These are phyloP conservation scores for Fusarium sp. DNA, from an alignment of 2,329 filamentous ascomycete species.

Conservation along the genomic window DNA sequence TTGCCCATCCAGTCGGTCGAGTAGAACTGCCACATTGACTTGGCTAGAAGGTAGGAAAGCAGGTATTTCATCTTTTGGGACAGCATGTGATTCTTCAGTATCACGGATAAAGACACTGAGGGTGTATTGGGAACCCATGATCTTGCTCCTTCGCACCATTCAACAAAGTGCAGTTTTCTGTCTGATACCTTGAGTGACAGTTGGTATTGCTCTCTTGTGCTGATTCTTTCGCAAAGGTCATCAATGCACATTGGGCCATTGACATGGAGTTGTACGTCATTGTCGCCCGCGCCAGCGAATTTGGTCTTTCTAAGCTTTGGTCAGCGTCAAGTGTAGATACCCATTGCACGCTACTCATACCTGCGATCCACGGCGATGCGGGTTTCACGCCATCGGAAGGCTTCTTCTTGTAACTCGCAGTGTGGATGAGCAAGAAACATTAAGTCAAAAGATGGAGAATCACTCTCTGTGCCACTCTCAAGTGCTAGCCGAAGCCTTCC, in stretches of 20 bases:
- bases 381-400: neutral
- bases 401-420: neutral
- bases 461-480: neutral
- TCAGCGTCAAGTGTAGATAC: neutral
- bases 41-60: neutral
- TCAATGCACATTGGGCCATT: too few species aligned
- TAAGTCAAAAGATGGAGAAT: neutral
- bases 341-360: neutral
- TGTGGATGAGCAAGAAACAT: neutral
- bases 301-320: too few species aligned
- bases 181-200: neutral
- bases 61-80: neutral
- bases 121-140: neutral
- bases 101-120: neutral
- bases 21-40: neutral
- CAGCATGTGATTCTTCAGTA: neutral
- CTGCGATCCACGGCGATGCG: neutral
- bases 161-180: neutral
- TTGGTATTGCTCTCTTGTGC: neutral
- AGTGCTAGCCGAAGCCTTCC: neutral
- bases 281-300: too few species aligned
- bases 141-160: neutral
- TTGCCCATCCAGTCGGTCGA: neutral
- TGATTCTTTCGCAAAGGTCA: neutral
- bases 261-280: too few species aligned